Conservation (phyloP, 2,329 filamentous ascomycete species). For the Aspergillus sp. region DNA sequence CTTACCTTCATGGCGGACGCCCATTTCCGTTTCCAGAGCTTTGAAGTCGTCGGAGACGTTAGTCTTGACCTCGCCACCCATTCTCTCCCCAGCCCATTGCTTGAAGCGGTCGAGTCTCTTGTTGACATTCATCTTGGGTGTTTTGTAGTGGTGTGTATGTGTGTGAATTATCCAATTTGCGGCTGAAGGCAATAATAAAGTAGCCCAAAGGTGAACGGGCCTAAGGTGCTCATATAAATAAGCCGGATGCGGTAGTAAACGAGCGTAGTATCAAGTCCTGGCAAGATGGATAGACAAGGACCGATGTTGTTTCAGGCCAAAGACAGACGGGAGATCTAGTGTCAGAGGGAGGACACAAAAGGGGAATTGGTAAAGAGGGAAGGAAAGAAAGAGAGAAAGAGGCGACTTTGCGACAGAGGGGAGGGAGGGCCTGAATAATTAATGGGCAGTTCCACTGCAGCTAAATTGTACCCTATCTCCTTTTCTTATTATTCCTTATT, state of each 20-base stretch:
- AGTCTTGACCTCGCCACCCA: constrained; percentile 89
- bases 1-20: constrained; percentile 79
- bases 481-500: constrained; percentile 4
- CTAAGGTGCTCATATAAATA: constrained; percentile 1
- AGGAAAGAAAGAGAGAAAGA: constrained; percentile 10
- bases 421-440: constrained; percentile 9
- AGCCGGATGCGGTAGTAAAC: constrained; percentile 3
- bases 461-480: background rate
- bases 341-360: background rate
- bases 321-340: background rate
- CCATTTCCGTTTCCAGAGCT: constrained; percentile 85
- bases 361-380: background rate
- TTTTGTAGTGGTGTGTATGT: background rate
- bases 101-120: constrained; percentile 95
- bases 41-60: constrained; percentile 88
- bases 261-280: background rate
- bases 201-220: background rate
- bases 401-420: constrained; percentile 12
- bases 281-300: background rate
- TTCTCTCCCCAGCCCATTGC: constrained; percentile 97
- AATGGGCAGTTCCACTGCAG: constrained; percentile 5
- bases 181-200: constrained; percentile 1
- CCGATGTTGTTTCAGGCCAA: background rate
- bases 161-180: background rate
- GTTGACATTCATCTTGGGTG: constrained; percentile 59